Conservation (phyloP, 1,284 basidiomycete genomes). For the Cystobasidiaceae sp. region DNA sequence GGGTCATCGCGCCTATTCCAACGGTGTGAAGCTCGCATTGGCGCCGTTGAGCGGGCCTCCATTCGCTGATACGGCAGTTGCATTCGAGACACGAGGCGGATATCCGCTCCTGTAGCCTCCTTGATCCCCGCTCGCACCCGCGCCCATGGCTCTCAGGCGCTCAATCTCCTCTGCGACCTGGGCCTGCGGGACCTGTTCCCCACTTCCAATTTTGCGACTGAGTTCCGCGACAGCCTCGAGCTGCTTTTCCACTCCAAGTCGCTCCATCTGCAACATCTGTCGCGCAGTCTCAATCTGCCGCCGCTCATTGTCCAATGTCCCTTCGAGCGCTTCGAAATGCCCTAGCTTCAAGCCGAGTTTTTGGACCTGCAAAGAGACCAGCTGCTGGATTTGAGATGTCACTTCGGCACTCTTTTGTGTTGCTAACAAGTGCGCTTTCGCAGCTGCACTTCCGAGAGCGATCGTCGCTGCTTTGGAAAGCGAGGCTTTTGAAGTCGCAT, state of each 20-base stretch:
- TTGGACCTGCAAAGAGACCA: slow-evolving; percentile 84
- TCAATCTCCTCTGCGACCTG: slow-evolving; percentile 20
- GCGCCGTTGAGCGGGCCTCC: background rate
- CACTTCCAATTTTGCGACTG: slow-evolving; percentile 7
- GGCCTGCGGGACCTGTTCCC: slow-evolving; percentile 17
- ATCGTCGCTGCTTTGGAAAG: slow-evolving; percentile 72
- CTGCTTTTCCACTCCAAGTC: slow-evolving; percentile 38
- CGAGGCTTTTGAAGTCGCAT: slow-evolving; percentile 47
- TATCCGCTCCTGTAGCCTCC: slow-evolving; percentile 19
- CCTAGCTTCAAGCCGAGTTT: slow-evolving; percentile 91
- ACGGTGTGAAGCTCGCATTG: slow-evolving; percentile 2
- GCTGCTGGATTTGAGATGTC: slow-evolving; percentile 68
- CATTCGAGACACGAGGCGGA: background rate
- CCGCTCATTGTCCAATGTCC: slow-evolving; percentile 78
- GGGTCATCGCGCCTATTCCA: slow-evolving; percentile 5
- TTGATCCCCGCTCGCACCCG: background rate
- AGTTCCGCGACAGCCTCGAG: slow-evolving; percentile 27
- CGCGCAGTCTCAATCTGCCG: slow-evolving; percentile 58
- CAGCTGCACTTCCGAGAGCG: slow-evolving; percentile 82
- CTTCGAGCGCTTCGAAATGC: slow-evolving; percentile 86
- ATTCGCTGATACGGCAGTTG: background rate
- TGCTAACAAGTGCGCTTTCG: slow-evolving; percentile 75
- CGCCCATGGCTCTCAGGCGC: slow-evolving; percentile 12
- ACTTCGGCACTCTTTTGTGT: slow-evolving; percentile 80
- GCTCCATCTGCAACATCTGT: slow-evolving; percentile 41